A percentile compares a stretch with the other conserved stretches of the same genome.
These are phyloP conservation scores for Rhizoclosmatium sp. DNA, from an alignment of 192 early-diverging fungal genomes.

Conservation along the genomic window DNA sequence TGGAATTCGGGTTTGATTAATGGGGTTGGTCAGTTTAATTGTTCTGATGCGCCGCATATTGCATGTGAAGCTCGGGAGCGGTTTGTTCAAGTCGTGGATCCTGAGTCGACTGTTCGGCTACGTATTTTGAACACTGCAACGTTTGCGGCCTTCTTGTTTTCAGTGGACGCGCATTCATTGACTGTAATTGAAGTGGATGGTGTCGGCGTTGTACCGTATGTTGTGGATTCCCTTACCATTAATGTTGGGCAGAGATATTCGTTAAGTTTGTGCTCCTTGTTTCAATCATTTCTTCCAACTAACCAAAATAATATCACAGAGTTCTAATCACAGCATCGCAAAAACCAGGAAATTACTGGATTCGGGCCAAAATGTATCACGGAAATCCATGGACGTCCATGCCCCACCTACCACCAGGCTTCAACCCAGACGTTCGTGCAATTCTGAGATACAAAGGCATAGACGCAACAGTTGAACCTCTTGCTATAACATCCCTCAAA, in stretches of 20 bases:
- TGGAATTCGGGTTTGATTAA: conserved; percentile 70
- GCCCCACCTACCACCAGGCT: conserved; percentile 12
- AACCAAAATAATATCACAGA: neutral
- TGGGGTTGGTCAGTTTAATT: conserved; percentile 45
- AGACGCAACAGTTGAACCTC: neutral
- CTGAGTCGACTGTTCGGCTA: conserved; percentile 40
- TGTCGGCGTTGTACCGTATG: conserved; percentile 48
- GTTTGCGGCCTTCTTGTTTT: conserved; percentile 54
- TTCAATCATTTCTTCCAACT: neutral
- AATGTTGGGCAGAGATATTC: conserved; percentile 60
- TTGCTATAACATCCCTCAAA: neutral
- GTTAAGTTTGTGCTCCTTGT: neutral
- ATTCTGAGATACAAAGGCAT: conserved; percentile 27
- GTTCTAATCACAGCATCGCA: conserved; percentile 13
- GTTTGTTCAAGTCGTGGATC: neutral
- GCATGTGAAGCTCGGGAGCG: neutral
- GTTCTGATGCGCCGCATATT: neutral
- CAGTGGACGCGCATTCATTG: conserved; percentile 57
- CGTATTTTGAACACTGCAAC: conserved; percentile 53
- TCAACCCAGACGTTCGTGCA: conserved; percentile 21
- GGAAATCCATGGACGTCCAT: conserved; percentile 33
- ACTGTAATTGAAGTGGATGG: conserved; percentile 67
- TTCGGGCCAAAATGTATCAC: conserved; percentile 35
- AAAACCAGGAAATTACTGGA: conserved; percentile 12
- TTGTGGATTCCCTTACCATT: conserved; percentile 45